phyloP scores from a whole-genome alignment of 495 filamentous ascomycete genomes.

The Xylaria flabelliformis region DNA sequence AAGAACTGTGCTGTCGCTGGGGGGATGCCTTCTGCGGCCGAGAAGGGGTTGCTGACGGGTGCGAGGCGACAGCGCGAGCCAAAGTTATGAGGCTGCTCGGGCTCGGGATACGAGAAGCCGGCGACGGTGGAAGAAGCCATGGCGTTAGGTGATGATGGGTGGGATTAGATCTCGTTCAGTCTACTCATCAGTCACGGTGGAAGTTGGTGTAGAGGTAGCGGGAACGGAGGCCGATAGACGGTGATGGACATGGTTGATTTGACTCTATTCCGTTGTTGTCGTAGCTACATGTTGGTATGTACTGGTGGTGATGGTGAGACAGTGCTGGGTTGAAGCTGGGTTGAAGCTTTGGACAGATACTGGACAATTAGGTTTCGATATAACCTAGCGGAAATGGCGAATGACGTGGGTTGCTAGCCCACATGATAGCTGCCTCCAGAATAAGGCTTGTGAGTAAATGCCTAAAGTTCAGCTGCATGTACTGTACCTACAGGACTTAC shows the following conservation, averaged over 20 bases:
- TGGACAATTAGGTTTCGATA: not conserved
- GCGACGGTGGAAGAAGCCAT: slow-evolving; percentile 32
- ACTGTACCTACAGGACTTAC: not conserved
- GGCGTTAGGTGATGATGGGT: not conserved
- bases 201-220: slow-evolving; percentile 1
- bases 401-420: slow-evolving; percentile 12
- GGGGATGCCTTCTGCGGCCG: slow-evolving; percentile 54
- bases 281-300: slow-evolving; percentile 19
- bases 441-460: slow-evolving; percentile 2
- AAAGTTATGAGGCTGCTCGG: slow-evolving; percentile 45
- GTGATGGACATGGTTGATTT: slow-evolving; percentile 12
- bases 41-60: slow-evolving; percentile 41
- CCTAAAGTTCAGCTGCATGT: slow-evolving; percentile 8
- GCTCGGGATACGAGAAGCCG: slow-evolving; percentile 28
- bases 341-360: not conserved
- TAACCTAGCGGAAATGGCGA: not conserved
- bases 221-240: slow-evolving; percentile 9
- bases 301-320: slow-evolving; percentile 13
- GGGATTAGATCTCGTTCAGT: not conserved
- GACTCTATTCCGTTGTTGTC: not conserved
- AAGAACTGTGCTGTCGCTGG: slow-evolving; percentile 76
- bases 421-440: not conserved
- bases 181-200: slow-evolving; percentile 4
- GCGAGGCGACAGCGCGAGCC: slow-evolving; percentile 50
- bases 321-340: not conserved